Percentiles rank a stretch among this genome's conserved stretches.
Evolutionary conservation across 176 grass and related monocot species (phyloP).

Genomic region (Tuctoria greenei): DNA sequence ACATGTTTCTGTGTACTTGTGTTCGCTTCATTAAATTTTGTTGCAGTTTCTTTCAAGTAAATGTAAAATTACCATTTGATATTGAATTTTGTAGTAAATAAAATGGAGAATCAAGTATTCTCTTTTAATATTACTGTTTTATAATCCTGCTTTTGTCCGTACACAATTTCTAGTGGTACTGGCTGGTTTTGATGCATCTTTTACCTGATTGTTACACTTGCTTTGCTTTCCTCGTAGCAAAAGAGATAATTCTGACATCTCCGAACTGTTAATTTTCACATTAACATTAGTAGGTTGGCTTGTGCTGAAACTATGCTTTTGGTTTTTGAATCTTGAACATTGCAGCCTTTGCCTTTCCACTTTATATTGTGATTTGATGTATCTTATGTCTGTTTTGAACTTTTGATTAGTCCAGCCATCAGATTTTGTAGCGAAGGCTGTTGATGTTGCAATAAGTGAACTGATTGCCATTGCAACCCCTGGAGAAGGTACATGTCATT

Average conservation of each 20-base stretch:
- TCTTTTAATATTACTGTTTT: neutral
- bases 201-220: neutral
- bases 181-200: neutral
- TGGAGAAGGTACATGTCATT: constrained; percentile 59
- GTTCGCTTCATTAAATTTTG: constrained; percentile 16
- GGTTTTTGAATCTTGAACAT: neutral
- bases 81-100: neutral
- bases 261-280: neutral
- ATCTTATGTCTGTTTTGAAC: constrained; percentile 11
- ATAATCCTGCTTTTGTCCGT: constrained; percentile 1
- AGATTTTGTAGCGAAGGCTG: constrained; percentile 66
- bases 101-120: neutral
- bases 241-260: constrained; percentile 13
- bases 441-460: constrained; percentile 61
- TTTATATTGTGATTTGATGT: constrained; percentile 27
- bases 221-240: constrained; percentile 23
- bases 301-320: constrained; percentile 2
- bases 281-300: neutral
- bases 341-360: neutral
- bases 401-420: constrained; percentile 50
- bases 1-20: neutral
- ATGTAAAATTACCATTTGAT: neutral
- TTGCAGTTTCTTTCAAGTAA: constrained; percentile 11
- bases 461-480: constrained; percentile 81
- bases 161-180: neutral